Conservation (phyloP, 371 early-diverging fungal genomes). For the Batrachochytrium dendrobatidis region DNA sequence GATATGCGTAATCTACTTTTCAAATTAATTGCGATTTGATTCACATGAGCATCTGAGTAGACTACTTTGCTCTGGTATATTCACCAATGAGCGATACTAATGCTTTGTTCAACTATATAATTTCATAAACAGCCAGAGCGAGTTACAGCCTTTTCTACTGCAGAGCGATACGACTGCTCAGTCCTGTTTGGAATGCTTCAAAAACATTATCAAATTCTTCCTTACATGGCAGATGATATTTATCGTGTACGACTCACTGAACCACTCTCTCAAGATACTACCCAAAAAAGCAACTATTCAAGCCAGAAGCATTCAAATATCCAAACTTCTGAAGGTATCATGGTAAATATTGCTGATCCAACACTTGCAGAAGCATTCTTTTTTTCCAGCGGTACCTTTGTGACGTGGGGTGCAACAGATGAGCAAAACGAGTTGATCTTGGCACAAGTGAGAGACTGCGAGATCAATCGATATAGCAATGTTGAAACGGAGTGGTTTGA, state of each 20-base stretch:
- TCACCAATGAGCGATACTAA: background rate
- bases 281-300: background rate
- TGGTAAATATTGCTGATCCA: conserved; percentile 4
- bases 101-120: too few relatives aligned
- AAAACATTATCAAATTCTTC: conserved; percentile 24
- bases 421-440: conserved; percentile 28
- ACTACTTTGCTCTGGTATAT: too few relatives aligned
- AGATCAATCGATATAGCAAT: conserved; percentile 18
- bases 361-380: conserved; percentile 36
- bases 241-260: conserved; percentile 27
- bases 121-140: conserved; percentile 13
- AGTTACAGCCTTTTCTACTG: conserved; percentile 41
- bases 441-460: conserved; percentile 23
- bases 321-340: background rate
- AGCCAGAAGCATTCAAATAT: background rate
- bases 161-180: conserved; percentile 37
- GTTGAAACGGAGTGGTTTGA: conserved; percentile 41
- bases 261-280: conserved; percentile 7
- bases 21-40: background rate
- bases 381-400: conserved; percentile 41
- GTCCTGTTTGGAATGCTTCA: conserved; percentile 31
- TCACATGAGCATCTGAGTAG: background rate
- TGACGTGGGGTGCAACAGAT: conserved; percentile 42
- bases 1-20: too few relatives aligned
- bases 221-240: conserved; percentile 42